Evolutionary conservation across 2,329 filamentous ascomycete species (phyloP).

Genomic region (Chaetomium olivaceum): DNA sequence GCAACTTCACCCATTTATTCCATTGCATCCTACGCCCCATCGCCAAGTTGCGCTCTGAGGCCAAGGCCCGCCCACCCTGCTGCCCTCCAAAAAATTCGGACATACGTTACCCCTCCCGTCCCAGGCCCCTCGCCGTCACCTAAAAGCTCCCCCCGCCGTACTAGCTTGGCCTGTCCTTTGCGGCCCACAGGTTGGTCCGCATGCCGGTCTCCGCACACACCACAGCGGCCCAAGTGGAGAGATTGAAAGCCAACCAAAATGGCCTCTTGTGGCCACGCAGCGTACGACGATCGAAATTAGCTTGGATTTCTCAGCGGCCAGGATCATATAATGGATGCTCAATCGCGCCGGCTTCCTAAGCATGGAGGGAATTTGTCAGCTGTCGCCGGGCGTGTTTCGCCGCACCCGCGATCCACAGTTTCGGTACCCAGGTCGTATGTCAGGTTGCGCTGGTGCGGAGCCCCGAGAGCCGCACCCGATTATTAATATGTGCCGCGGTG

Average conservation of each 20-base stretch:
- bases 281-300: neutral
- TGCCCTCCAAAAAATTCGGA: neutral
- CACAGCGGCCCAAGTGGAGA: neutral
- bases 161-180: no score
- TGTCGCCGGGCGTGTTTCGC: neutral
- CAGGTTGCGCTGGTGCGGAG: neutral
- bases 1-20: neutral
- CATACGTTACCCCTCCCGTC: neutral
- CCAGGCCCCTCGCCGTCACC: neutral
- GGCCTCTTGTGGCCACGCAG: neutral
- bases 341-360: neutral
- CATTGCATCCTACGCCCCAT: neutral
- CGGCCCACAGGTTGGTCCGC: conserved; percentile 1
- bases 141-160: neutral
- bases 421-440: neutral
- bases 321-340: neutral
- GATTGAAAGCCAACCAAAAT: neutral
- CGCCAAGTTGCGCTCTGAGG: neutral
- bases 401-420: neutral
- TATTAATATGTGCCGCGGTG: neutral
- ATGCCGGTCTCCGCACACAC: neutral
- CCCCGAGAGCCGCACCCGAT: neutral
- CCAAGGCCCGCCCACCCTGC: no score
- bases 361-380: conserved; percentile 8
- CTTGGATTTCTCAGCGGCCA: conserved; percentile 1